Conservation (phyloP, 2,329 filamentous ascomycete species). For the Allantophomopsis lycopodina region DNA sequence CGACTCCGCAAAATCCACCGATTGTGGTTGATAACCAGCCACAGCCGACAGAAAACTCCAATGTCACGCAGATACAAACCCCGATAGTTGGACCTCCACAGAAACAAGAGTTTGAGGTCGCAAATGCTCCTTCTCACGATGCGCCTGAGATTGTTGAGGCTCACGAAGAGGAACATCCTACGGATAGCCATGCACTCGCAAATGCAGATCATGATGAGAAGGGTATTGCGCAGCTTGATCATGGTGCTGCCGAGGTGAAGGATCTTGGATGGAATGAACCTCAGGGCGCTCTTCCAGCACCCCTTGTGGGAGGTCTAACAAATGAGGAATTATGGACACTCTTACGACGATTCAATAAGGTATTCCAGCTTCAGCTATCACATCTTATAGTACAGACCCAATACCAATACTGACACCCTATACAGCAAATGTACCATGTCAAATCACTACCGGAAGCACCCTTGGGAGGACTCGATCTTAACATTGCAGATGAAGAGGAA, state of each 20-base stretch:
- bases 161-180: constrained; percentile 13
- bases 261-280: constrained; percentile 42
- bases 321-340: constrained; percentile 56
- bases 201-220: constrained; percentile 23
- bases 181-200: constrained; percentile 26
- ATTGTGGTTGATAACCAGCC: too few species aligned
- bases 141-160: constrained; percentile 1
- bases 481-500: constrained; percentile 69
- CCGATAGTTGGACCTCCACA: neutral
- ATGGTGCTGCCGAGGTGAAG: constrained; percentile 28
- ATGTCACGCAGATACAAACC: too few species aligned
- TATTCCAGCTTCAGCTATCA: constrained; percentile 11
- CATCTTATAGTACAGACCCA: too few species aligned
- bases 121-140: neutral
- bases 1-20: too few species aligned
- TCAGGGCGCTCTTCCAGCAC: constrained; percentile 30
- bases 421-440: constrained; percentile 45
- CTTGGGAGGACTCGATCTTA: constrained; percentile 62
- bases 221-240: constrained; percentile 25
- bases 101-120: neutral
- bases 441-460: constrained; percentile 43
- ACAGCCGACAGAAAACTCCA: too few species aligned
- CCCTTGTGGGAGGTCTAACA: constrained; percentile 42
- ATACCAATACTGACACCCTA: constrained; percentile 9
- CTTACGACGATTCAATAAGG: constrained; percentile 50